Base-by-base conservation (phyloP, 306 rosid species). In the Adenanthera pavonina region DNA sequence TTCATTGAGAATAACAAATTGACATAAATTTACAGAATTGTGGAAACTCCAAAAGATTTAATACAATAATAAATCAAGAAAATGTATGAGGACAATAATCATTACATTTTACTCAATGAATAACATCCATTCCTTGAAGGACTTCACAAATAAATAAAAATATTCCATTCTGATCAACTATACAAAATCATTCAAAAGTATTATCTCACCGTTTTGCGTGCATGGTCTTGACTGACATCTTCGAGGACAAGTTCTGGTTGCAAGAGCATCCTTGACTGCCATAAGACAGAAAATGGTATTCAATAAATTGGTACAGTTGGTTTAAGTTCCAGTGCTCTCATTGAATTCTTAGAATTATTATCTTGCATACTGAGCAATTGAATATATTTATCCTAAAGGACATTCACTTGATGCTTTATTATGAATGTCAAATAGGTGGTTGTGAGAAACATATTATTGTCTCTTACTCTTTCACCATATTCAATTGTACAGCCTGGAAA, bases 211-310 rank as follows among this genome's bases (percentile, higher is more conserved):
- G 98, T 95, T 86, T 92, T 95, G 76, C 88, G 97, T 14, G 99
- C 99, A 86, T 91, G 99, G 83, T 93, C 99, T 86, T 95, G 99
- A 82, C 98, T 93, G 72, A 95, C 98, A 84, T 95, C 98, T 86
- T 95, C 97, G 82, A 95, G 98, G 53, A 89, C 97, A 61, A 89
- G 97, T 81, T 95, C 98, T 57, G 98, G 92, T 76, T 87, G 99
- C 86, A 95, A 82, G 75, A 92, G 97, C 97, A 92, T 92, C 89
- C 94, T 88, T 82, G 97, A 91, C 98, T 95, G 86, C 70, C 30
- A 82, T 48, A 75, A 46, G 33, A 81, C 19, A 59, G 36, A 25
- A 81, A 30, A 64, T 33, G 66, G 62, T 30, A 80, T 47, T 19
- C 61, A 43, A 34, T 54, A 25, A 25, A 59, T 59, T 9, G 2